Base-by-base conservation (phyloP, 1,139 yeast species). In the Geotrichum candidum region DNA sequence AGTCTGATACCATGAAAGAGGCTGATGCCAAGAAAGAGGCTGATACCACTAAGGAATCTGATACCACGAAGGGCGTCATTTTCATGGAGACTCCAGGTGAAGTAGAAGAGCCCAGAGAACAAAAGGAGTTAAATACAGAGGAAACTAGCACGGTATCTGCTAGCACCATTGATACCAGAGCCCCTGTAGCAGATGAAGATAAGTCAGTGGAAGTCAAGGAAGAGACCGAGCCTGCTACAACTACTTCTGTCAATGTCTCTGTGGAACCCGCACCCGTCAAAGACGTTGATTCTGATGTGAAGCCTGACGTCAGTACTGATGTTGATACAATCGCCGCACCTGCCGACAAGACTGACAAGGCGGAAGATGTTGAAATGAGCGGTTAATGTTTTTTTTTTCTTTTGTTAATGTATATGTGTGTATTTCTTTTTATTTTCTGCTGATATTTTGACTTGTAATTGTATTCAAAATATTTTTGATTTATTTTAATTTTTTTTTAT, bases 211-310 rank as follows among this genome's bases (percentile, higher is more conserved):
- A 31, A 33, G 41, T 29, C 25, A 13, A 33, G 25, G 22, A 29
- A 6, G 41, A 33, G 25, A 23, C 25, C 13, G 64, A 61, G 41
- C 54, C 61, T 23, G 59, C 48, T 29, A 18, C 48, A 15, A 18
- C 25, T 52, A 33, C 31, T 50, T 23, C 29, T 50, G 52, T 13
- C 15, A 13, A 23, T 18, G 22, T 15, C 10, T 41, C 48, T 41
- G 22, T 7, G 10, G 48, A 41, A 18, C 48, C 48, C 3, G 48
- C 18, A 41, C 10, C 18, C 7, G 18, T n/a, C 23, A n/a, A n/a
- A n/a, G 48, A 50, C 10, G 15, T n/a, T n/a, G 53, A 13, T 52
- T 63, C n/a, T 35, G 41, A 35, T 35, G n/a, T 15, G 15, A 35
- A 4, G 15, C n/a, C 41, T 35, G 41, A 35, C 9, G 4, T n/a